Base-by-base conservation (phyloP, 768 basidiomycete genomes). In the Pleurotus eryngii region DNA sequence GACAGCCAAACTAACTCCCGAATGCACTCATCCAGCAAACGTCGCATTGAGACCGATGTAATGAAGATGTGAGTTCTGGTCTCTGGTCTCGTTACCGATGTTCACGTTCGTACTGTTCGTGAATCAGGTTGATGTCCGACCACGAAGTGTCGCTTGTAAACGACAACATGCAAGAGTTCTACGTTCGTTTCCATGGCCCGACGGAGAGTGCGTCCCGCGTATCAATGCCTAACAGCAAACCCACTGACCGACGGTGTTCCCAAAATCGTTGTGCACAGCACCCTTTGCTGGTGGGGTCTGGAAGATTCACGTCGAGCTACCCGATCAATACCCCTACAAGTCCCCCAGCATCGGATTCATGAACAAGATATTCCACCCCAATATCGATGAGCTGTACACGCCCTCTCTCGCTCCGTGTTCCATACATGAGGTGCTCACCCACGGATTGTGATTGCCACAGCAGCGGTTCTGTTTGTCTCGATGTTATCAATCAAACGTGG, bases 331-430 rank as follows among this genome's bases (percentile, higher is more conserved):
- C 69, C 97, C 97, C 2, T 99, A 89, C 85, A 98, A 98, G 74
- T 96, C 93, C 26, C 97, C 97, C 4, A 95, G 92, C 68, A 99
- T 99, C 63, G 97, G 97, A 1, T 99, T 99, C 75, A 95, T 97
- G 93, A 99, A 99, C 83, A 98, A 98, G 89, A 98, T 99, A 71
- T 98, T 97, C 70, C 97, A 98, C 66, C 97, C 97, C 17, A 99
- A 99, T 68, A 99, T 99, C 67, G 97, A 99, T 74, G 97, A 99
- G 73, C 77, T 97, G 90, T 98, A 71, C 68, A 78, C n/a, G 46
- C 59, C 56, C 27, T 40, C 37, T 42, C 15, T 39, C 38, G 43
- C 42, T 47, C 20, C 43, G 27, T 46, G 55, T n/a, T 35, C 30
- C 24, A 27, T 5, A 30, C 43, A 56, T 15, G 27, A 18, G 22